phyloP scores from a whole-genome alignment of 768 basidiomycete genomes.

The Floccularia luteovirens region DNA sequence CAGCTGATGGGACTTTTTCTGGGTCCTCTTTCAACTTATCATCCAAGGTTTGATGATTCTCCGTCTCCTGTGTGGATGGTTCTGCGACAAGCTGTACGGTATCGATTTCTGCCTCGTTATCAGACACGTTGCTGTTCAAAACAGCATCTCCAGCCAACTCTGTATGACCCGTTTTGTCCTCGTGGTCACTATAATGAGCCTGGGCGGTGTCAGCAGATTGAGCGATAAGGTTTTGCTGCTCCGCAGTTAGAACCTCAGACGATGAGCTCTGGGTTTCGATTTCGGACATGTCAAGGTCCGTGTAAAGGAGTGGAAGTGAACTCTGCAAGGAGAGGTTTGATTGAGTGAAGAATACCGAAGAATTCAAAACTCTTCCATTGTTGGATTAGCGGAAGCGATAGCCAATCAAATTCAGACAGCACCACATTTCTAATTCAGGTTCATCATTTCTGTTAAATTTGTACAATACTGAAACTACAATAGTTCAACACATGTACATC shows the following conservation, averaged over 20 bases:
- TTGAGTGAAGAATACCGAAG: too few relatives aligned
- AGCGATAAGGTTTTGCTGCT: neutral
- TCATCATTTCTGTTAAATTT: too few relatives aligned
- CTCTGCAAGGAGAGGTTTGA: too few relatives aligned
- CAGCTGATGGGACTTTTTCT: neutral
- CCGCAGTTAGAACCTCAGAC: neutral
- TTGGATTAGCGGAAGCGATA: conserved; percentile 6
- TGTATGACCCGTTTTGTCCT: neutral
- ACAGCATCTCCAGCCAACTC: neutral
- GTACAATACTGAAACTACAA: too few relatives aligned
- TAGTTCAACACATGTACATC: too few relatives aligned
- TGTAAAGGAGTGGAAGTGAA: conserved; percentile 2
- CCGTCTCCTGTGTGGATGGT: neutral
- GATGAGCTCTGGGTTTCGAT: neutral
- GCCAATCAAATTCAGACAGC: conserved; percentile 20
- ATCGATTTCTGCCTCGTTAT: neutral
- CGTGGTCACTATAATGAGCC: conserved; percentile 3
- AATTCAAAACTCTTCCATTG: too few relatives aligned
- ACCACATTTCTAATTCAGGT: too few relatives aligned
- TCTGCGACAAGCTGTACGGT: neutral
- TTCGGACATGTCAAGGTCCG: conserved; percentile 1
- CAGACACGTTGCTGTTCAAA: neutral
- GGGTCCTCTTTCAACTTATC: too few relatives aligned
- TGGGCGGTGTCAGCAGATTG: neutral
- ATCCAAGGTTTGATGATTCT: too few relatives aligned